Conservation (phyloP, 495 filamentous ascomycete genomes). For the Neurospora discreta region DNA sequence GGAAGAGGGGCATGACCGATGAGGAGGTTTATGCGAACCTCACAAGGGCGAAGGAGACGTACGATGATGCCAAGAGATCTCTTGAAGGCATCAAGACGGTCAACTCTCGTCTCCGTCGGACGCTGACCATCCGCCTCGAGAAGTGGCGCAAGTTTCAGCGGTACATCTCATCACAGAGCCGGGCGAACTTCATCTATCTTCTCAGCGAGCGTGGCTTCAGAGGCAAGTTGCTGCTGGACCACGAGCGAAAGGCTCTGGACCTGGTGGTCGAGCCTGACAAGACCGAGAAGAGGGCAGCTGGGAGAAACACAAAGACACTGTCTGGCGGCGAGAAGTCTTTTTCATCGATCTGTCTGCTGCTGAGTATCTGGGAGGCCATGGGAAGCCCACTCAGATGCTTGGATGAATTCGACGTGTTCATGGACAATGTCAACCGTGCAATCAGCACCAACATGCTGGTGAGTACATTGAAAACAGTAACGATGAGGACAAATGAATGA, state of each 20-base stretch:
- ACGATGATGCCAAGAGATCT: slow-evolving; percentile 25
- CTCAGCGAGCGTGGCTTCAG: slow-evolving; percentile 82
- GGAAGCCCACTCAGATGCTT: slow-evolving; percentile 86
- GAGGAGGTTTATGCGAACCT: slow-evolving; percentile 47
- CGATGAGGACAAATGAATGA: not conserved
- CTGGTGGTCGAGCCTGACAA: slow-evolving; percentile 77
- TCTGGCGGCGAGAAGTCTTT: slow-evolving; percentile 97
- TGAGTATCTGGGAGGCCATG: slow-evolving; percentile 97
- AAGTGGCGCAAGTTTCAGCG: slow-evolving; percentile 74
- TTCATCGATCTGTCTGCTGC: slow-evolving; percentile 84
- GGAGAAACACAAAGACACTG: slow-evolving; percentile 77
- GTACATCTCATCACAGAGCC: slow-evolving; percentile 71
- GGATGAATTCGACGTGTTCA: slow-evolving; percentile 99
- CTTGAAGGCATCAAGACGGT: slow-evolving; percentile 39
- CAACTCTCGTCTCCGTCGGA: slow-evolving; percentile 46
- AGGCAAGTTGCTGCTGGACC: slow-evolving; percentile 68
- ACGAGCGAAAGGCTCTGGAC: slow-evolving; percentile 59
- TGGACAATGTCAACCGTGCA: slow-evolving; percentile 93
- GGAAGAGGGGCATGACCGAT: slow-evolving; percentile 47
- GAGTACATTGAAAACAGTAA: slow-evolving; percentile 20
- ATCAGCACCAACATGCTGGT: slow-evolving; percentile 94
- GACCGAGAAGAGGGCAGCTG: slow-evolving; percentile 50
- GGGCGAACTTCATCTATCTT: slow-evolving; percentile 76
- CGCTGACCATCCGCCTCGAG: slow-evolving; percentile 56
- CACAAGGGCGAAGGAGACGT: slow-evolving; percentile 22